Evolutionary conservation across 1,139 yeast species (phyloP).

Genomic region (Magnusiomyces suaveolens): DNA sequence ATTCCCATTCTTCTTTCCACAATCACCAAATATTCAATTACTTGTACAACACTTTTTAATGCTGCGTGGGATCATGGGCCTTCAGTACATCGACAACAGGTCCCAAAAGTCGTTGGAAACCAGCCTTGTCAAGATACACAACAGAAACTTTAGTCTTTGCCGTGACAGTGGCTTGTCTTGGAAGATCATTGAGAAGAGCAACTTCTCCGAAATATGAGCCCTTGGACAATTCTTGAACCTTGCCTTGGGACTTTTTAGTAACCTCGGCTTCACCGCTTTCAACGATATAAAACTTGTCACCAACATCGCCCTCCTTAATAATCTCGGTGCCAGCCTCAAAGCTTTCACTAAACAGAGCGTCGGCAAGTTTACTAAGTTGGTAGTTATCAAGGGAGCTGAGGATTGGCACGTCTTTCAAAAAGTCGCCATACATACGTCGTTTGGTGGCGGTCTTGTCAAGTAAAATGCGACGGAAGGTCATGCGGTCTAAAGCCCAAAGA

Average conservation of each 20-base stretch:
- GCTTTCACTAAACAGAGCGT: conserved; percentile 74
- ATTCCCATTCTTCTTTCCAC: too few species aligned
- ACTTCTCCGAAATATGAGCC: conserved; percentile 97
- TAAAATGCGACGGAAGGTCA: conserved; percentile 84
- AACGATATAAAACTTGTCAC: conserved; percentile 83
- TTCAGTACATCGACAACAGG: conserved; percentile 80
- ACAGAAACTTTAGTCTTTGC: conserved; percentile 72
- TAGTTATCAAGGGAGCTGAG: conserved; percentile 61
- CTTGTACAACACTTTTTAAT: not conserved
- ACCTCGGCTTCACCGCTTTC: conserved; percentile 84
- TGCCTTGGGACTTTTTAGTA: conserved; percentile 48
- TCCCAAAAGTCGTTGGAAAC: conserved; percentile 87
- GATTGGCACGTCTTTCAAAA: conserved; percentile 78
- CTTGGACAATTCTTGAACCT: conserved; percentile 50
- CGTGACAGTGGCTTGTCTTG: conserved; percentile 88
- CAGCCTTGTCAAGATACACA: conserved; percentile 83
- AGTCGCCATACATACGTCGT: conserved; percentile 82
- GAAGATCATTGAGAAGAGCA: conserved; percentile 81
- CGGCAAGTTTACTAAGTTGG: conserved; percentile 87
- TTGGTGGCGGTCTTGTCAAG: conserved; percentile 85
- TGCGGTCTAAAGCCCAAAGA: conserved; percentile 88
- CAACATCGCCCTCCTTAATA: conserved; percentile 80
- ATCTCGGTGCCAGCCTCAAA: conserved; percentile 66
- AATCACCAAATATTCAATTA: too few species aligned
- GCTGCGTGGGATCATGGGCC: conserved; percentile 66